phyloP scores from a whole-genome alignment of 352 stramenopile species.

The Phytophthora lateralis region DNA sequence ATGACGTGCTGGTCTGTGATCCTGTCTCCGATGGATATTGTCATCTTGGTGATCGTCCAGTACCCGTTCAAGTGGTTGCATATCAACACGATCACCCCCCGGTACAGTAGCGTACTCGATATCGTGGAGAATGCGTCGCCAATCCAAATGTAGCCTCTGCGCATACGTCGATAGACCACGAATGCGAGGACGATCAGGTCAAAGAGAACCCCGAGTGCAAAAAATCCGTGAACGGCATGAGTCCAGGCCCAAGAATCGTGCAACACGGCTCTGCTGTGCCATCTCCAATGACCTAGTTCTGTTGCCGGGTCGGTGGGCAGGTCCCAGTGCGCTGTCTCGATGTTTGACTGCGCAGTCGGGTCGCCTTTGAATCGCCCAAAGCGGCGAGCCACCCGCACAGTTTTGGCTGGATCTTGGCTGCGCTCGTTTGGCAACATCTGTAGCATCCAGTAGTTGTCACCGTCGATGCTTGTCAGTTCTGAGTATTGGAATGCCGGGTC shows the following conservation, averaged over 20 bases:
- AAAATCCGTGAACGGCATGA: conserved; percentile 40
- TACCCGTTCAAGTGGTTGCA: conserved; percentile 44
- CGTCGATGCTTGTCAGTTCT: conserved; percentile 17
- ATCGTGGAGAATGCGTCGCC: conserved; percentile 46
- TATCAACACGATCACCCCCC: conserved; percentile 38
- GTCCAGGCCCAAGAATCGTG: conserved; percentile 55
- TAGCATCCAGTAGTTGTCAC: conserved; percentile 32
- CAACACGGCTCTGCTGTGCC: conserved; percentile 35
- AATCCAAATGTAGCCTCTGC: conserved; percentile 42
- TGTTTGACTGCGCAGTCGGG: conserved; percentile 44
- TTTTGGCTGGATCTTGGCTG: conserved; percentile 21
- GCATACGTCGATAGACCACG: conserved; percentile 37
- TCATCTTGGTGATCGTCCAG: conserved; percentile 42
- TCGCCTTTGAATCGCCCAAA: conserved; percentile 42
- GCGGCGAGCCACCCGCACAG: conserved; percentile 35
- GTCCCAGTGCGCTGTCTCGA: conserved; percentile 36
- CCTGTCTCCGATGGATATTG: conserved; percentile 20
- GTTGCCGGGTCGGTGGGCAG: conserved; percentile 24
- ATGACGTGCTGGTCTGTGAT: conserved; percentile 26
- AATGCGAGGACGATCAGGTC: conserved; percentile 36
- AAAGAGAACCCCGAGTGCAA: conserved; percentile 34
- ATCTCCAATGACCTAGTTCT: conserved; percentile 34
- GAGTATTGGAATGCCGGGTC: conserved; percentile 26
- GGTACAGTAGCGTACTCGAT: conserved; percentile 38
- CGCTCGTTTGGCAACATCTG: conserved; percentile 10